Evolutionary conservation across 352 stramenopile genomes (phyloP), one percentile per base, ranked within the genome.

Genomic region (Phytophthora lateralis): DNA sequence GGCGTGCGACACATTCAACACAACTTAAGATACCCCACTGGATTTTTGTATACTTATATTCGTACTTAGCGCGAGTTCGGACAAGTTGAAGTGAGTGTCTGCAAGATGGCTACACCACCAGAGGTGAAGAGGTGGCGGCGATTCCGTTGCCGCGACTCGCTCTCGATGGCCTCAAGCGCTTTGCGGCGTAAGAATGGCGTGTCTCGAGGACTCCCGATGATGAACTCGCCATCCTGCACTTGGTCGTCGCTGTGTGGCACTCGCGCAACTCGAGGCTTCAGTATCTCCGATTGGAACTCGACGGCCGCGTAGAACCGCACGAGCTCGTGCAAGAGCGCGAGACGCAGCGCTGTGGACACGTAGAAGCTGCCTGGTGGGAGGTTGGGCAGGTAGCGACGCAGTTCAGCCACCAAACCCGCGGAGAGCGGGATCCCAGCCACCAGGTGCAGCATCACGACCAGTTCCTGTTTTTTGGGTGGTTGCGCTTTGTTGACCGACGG

Each of bases 101-200:
- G 73, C 42, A 82, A 49, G 55, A 86, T 71, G 8, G 79, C 73
- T 37, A 71, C 62, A 17, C 70, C 80, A 6, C 75, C 71, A 9
- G 66, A 75, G 2, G 73, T 44, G 51, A 85, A 68, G 43, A 69
- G 48, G 17, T 78, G 71, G n/a, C 76, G 66, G 12, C 76, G 66
- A 32, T 75, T 69, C 12, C 57, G 65, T 24, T 63, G 69, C 27
- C 74, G 60, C 24, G 60, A 44, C 38, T 62, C 60, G 51, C 58
- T 73, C 47, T 79, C 71, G 26, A 88, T 51, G 26, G 58, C 59
- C 53, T 91, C 78, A 4, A 86, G 53, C 7, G 82, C 82, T 62
- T 91, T 91, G 30, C 80, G 78, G 20, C 82, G 69, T 53, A 89
- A 64, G 57, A 89, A 91, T 17, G 80, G 82, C 55, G 80, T 90